Conservation (phyloP, 352 stramenopile species). For the Globisporangium radiosum region DNA sequence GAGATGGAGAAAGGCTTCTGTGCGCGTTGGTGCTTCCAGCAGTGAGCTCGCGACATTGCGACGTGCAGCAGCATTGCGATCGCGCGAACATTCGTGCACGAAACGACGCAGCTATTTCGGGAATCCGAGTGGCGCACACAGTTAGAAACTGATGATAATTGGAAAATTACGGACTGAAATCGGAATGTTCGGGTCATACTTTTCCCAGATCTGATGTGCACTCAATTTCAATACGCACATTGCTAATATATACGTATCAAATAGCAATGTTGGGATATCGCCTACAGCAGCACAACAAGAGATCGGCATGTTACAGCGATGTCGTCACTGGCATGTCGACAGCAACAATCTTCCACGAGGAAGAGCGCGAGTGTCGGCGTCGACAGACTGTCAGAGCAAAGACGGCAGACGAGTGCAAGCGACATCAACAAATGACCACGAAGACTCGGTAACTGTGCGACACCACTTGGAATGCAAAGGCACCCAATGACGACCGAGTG, state of each 20-base stretch:
- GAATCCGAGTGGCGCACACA: background rate
- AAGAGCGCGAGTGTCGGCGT: background rate
- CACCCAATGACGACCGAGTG: too few relatives aligned
- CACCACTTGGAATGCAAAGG: constrained; percentile 14
- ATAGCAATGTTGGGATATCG: too few relatives aligned
- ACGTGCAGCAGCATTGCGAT: background rate
- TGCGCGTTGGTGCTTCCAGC: background rate
- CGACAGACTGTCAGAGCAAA: background rate
- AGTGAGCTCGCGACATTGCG: background rate
- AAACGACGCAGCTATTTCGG: background rate
- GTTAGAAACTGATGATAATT: too few relatives aligned
- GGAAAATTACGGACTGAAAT: too few relatives aligned
- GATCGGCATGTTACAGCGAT: too few relatives aligned
- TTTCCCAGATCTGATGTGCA: too few relatives aligned
- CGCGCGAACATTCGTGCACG: background rate
- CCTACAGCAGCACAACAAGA: too few relatives aligned
- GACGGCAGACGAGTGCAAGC: background rate
- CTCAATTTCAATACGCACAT: too few relatives aligned
- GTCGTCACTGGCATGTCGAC: background rate
- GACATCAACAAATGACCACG: constrained; percentile 22
- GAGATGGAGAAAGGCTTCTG: background rate
- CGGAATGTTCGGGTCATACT: too few relatives aligned
- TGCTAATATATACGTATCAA: too few relatives aligned
- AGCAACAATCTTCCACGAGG: background rate
- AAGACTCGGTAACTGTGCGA: constrained; percentile 9